Evolutionary conservation across 768 basidiomycete species (phyloP), one percentile per base, ranked within the genome.

Genomic region (Neoboletus magnificus): DNA sequence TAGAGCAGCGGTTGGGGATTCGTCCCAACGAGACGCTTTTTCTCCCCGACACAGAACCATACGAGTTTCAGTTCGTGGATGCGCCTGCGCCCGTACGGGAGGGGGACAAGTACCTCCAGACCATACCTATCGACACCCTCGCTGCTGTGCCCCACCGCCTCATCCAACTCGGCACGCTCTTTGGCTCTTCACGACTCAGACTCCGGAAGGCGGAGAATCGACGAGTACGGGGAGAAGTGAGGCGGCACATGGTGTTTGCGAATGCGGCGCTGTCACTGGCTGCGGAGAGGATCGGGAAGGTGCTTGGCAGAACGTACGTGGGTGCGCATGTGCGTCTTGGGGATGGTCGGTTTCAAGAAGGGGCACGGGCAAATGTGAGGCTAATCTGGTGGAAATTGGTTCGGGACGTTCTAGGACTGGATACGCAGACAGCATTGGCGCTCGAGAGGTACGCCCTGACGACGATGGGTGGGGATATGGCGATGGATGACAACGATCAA

Each of bases 141-240:
- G 52, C 51, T 0, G 50, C 22, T 0, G 48, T 40, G 3, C 32
- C 63, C 0, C 73, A 82, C 54, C 81, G 77, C 10, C 78, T 92
- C 27, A 64, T 93, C 16, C 82, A 86, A 53, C 64, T 93, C 15
- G 91, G 91, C 10, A 84, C 85, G 0, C 77, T 92, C 2, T 92
- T 92, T 70, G 89, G 89, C 5, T 85, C 88, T 1, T 83, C 84
- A 2, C 80, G 91, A 10, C 72, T 92, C 2, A 77, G 79, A 23
- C 74, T 90, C 0, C 75, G 71, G 22, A 62, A 73, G 29, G 60
- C 63, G 10, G 62, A 63, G 15, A 78, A 82, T 59, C 64, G 74
- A 47, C 67, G 63, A 15, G 62, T 82, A 27, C 82, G 84, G 2
- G 66, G 72, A 7, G 61, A 69, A 18, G 73, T 87, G 48, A 80